phyloP scores from a whole-genome alignment of 2,329 filamentous ascomycete species.

The Cordyceps cateniannulata region DNA sequence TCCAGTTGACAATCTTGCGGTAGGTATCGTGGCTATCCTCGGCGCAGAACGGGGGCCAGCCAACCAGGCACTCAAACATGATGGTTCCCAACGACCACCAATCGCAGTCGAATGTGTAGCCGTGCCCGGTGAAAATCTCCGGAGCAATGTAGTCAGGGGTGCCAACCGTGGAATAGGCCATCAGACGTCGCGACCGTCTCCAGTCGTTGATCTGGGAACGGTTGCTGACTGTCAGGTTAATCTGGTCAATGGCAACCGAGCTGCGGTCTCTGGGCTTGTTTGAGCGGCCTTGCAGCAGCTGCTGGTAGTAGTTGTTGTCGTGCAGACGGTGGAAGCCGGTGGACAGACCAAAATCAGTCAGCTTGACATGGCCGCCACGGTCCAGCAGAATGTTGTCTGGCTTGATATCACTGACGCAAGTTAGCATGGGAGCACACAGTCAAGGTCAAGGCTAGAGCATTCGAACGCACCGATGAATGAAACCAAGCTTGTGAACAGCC shows the following conservation, averaged over 20 bases:
- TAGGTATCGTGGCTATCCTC: conserved; percentile 98
- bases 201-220: conserved; percentile 97
- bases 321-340: conserved; percentile 98
- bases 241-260: conserved; percentile 94
- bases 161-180: conserved; percentile 97
- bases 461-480: conserved; percentile 84
- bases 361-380: conserved; percentile 91
- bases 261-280: conserved; percentile 74
- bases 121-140: conserved; percentile 94
- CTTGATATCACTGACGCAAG: conserved; percentile 76
- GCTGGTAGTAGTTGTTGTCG: conserved; percentile 97
- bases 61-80: conserved; percentile 98
- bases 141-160: conserved; percentile 98
- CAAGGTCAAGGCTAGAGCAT: neutral
- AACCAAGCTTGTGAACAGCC: conserved; percentile 94
- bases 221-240: conserved; percentile 96
- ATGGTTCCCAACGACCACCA: conserved; percentile 99
- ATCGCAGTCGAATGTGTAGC: conserved; percentile 94
- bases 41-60: conserved; percentile 98
- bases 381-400: conserved; percentile 97
- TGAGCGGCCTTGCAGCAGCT: conserved; percentile 76
- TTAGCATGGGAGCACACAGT: neutral
- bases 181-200: conserved; percentile 88
- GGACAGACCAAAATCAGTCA: conserved; percentile 95
- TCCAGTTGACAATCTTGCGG: conserved; percentile 98